These are phyloP conservation scores for Russula lepida DNA, from an alignment of 768 basidiomycete genomes.

Conservation along the genomic window DNA sequence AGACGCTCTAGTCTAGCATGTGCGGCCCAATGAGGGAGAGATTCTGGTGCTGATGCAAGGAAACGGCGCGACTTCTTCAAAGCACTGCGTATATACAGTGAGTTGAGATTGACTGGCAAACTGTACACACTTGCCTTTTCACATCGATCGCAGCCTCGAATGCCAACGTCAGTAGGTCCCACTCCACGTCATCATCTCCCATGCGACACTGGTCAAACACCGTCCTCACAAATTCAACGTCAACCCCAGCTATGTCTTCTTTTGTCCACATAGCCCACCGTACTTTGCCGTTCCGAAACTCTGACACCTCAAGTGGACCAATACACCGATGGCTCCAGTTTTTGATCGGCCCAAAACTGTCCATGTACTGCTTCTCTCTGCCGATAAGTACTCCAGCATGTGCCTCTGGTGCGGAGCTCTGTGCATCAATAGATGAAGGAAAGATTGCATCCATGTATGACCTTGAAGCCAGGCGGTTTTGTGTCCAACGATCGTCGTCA, in stretches of 20 bases:
- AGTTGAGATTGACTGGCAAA: background rate
- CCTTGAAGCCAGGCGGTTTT: conserved; percentile 38
- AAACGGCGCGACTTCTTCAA: conserved; percentile 58
- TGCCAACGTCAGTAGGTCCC: conserved; percentile 58
- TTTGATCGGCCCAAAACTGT: conserved; percentile 59
- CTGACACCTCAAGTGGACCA: conserved; percentile 44
- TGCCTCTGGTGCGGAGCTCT: conserved; percentile 44
- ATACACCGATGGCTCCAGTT: conserved; percentile 52
- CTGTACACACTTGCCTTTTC: conserved; percentile 41
- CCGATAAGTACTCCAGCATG: conserved; percentile 61
- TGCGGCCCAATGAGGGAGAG: conserved; percentile 60
- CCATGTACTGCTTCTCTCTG: conserved; percentile 50
- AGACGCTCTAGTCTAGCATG: conserved; percentile 67
- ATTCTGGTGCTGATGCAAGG: conserved; percentile 48
- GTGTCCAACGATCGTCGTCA: conserved; percentile 64
- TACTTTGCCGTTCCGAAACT: conserved; percentile 29
- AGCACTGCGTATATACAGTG: conserved; percentile 37
- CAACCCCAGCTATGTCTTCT: conserved; percentile 43
- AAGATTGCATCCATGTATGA: conserved; percentile 46
- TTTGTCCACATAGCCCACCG: conserved; percentile 36
- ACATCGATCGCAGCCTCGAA: conserved; percentile 55
- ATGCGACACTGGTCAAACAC: conserved; percentile 52
- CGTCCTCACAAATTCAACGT: conserved; percentile 43
- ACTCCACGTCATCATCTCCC: conserved; percentile 42
- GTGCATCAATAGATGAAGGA: conserved; percentile 31